Evolutionary conservation across 1,284 basidiomycete species (phyloP), one percentile per base, ranked within the genome.

Genomic region (Trichosporon faecale): DNA sequence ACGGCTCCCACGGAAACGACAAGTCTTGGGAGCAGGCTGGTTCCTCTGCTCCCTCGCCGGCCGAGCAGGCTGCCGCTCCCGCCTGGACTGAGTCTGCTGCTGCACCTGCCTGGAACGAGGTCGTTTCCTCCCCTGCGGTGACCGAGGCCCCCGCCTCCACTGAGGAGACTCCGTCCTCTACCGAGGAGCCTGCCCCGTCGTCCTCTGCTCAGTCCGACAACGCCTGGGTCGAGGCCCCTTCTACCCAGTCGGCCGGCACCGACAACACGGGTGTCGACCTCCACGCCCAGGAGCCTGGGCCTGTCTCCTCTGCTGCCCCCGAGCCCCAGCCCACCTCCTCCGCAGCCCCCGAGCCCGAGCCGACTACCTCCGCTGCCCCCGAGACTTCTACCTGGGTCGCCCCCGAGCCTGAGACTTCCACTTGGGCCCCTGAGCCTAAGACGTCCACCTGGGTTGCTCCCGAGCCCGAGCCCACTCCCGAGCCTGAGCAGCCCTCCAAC

Each of bases 351-450:
- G 55, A 23, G 23, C 27, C 55, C 25, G 27, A 57, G 55, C 55
- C 55, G 4, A 29, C 55, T 27, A 2, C 52, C 9, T 1, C 21
- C 6, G 11, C 25, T 18, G 25, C 55, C 16, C 55, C 68, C n/a
- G 60, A 60, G 55, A 18, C 69, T 21, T 23, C 31, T 8, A 57
- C 75, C 18, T 25, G 37, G 33, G 35, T 73, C 33, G 57, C 70
- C 23, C 68, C 72, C 46, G 49, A 35, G 21, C 49, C 65, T 7
- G 21, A 57, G 29, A 25, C 65, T 21, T n/a, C 31, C 11, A 21
- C 73, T 31, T 46, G 37, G 33, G 16, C 55, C 6, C 25, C 55
- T 29, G 27, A 29, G 55, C 55, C 25, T 12, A 14, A 37, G 35
- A 37, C 35, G 9, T 37, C 27, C 25, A 33, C 29, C 29, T 61